phyloP scores from a whole-genome alignment of 2,329 filamentous ascomycete species.

The Colletotrichum siamense region DNA sequence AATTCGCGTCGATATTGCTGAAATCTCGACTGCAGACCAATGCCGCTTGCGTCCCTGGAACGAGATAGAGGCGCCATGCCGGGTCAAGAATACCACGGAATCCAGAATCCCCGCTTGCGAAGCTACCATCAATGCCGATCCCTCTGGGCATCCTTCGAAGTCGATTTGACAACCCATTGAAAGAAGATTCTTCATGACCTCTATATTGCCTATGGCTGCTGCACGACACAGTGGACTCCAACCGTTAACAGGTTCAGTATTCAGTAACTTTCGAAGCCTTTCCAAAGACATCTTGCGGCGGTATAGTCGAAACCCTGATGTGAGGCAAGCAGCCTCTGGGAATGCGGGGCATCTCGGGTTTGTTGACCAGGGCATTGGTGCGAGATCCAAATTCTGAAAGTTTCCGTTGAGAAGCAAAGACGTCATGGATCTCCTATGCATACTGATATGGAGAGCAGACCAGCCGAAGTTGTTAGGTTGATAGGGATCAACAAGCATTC shows the following conservation, averaged over 20 bases:
- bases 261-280: neutral
- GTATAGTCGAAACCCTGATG: neutral
- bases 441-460: too few species aligned
- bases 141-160: neutral
- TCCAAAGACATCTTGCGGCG: neutral
- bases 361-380: too few species aligned
- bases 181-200: neutral
- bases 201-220: neutral
- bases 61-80: neutral
- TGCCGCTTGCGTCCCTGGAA: rapidly evolving
- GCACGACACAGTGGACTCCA: neutral
- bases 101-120: neutral
- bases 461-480: too few species aligned
- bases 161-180: neutral
- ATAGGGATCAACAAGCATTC: too few species aligned
- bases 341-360: rapidly evolving
- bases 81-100: rapidly evolving
- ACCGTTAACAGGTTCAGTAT: too few species aligned
- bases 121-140: neutral
- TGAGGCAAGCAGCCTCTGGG: neutral
- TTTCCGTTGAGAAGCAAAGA: too few species aligned
- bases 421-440: too few species aligned
- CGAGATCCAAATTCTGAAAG: too few species aligned
- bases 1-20: too few species aligned
- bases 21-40: too few species aligned